Evolutionary conservation across 352 stramenopile genomes (phyloP).

Genomic region (Globisporangium apiculatum): DNA sequence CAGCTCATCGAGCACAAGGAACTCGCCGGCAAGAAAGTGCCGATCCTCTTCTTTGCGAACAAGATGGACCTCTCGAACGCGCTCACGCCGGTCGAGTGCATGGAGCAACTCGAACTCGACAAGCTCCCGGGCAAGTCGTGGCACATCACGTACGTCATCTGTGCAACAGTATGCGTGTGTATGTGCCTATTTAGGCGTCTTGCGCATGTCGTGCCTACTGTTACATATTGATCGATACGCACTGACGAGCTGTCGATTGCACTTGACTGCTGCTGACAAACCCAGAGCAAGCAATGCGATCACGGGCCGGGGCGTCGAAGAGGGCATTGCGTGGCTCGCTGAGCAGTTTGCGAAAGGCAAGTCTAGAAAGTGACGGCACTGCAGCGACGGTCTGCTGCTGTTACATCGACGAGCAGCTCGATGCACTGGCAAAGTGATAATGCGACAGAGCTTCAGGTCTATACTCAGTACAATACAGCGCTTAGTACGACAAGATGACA

Average conservation of each 20-base stretch:
- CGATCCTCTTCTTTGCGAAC: constrained; percentile 84
- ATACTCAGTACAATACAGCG: too few species aligned
- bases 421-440: too few species aligned
- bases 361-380: constrained; percentile 31
- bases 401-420: too few species aligned
- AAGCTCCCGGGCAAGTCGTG: constrained; percentile 74
- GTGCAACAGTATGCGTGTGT: background rate
- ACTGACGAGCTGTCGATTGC: too few species aligned
- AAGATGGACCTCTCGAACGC: constrained; percentile 80
- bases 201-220: too few species aligned
- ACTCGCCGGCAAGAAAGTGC: constrained; percentile 58
- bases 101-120: constrained; percentile 72
- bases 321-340: constrained; percentile 78
- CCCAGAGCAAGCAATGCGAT: constrained; percentile 78
- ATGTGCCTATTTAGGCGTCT: background rate
- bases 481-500: too few species aligned
- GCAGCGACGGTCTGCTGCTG: too few species aligned
- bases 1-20: constrained; percentile 81
- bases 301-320: constrained; percentile 67
- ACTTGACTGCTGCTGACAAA: background rate
- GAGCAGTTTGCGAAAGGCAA: constrained; percentile 65
- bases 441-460: too few species aligned
- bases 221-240: too few species aligned
- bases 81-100: constrained; percentile 73
- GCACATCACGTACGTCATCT: constrained; percentile 67